phyloP scores from a whole-genome alignment of 2,329 filamentous ascomycete genomes.

The Colletotrichum spinosum region DNA sequence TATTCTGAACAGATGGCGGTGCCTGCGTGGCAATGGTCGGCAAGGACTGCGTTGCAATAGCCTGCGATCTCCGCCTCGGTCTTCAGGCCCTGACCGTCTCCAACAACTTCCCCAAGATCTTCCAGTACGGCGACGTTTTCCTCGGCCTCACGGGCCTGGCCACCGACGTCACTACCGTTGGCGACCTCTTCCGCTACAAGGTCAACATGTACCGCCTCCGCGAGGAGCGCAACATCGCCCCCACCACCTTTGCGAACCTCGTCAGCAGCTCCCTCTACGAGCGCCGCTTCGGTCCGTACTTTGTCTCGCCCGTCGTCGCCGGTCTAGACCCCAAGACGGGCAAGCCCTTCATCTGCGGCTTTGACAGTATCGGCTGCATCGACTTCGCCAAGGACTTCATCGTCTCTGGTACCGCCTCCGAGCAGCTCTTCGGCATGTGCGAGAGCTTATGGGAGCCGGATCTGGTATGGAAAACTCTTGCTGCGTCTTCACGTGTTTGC shows the following conservation, averaged over 20 bases:
- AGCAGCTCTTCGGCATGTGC: constrained; percentile 98
- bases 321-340: constrained; percentile 94
- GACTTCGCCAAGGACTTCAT: constrained; percentile 99
- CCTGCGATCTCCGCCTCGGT: constrained; percentile 97
- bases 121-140: constrained; percentile 95
- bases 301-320: constrained; percentile 93
- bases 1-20: constrained; percentile 73
- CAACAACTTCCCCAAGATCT: constrained; percentile 99
- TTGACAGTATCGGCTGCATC: constrained; percentile 99
- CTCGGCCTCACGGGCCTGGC: constrained; percentile 96
- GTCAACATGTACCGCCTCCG: constrained; percentile 99
- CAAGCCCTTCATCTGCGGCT: constrained; percentile 97
- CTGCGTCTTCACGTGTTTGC: background rate
- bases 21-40: constrained; percentile 99
- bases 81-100: constrained; percentile 96
- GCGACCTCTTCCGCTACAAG: constrained; percentile 99
- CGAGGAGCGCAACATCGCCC: constrained; percentile 96
- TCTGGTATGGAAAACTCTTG: constrained; percentile 71
- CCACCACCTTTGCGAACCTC: constrained; percentile 95
- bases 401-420: constrained; percentile 93
- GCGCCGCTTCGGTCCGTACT: constrained; percentile 95
- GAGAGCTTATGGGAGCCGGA: constrained; percentile 98
- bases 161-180: constrained; percentile 94
- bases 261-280: constrained; percentile 94
- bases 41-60: constrained; percentile 99